phyloP scores from a whole-genome alignment of 768 basidiomycete species.

The Calocybe cyanea region DNA sequence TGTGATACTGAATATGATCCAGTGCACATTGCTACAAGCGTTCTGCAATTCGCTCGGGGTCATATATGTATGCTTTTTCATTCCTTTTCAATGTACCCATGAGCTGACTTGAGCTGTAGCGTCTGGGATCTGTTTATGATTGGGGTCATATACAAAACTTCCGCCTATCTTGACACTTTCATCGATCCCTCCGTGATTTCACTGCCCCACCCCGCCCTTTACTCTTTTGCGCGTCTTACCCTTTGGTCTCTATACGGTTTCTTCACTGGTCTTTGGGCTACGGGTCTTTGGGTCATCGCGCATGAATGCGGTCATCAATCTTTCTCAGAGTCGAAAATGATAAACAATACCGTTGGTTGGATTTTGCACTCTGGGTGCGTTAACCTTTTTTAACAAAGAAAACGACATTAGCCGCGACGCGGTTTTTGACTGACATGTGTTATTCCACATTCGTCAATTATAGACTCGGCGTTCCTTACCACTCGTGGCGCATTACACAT shows the following conservation, averaged over 20 bases:
- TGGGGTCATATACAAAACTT: constrained; percentile 60
- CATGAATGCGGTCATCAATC: constrained; percentile 97
- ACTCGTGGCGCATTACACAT: constrained; percentile 94
- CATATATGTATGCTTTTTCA: constrained; percentile 61
- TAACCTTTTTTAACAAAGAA: neutral
- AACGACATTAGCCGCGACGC: neutral
- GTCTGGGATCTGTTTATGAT: constrained; percentile 76
- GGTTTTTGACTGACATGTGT: constrained; percentile 23
- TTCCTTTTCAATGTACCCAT: too few species aligned
- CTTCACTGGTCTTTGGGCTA: constrained; percentile 78
- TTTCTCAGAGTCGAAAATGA: constrained; percentile 85
- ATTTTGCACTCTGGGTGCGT: constrained; percentile 84
- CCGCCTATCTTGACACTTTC: constrained; percentile 60
- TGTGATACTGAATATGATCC: constrained; percentile 1
- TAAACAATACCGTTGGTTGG: constrained; percentile 94
- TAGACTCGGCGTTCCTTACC: constrained; percentile 92
- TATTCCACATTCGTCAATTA: constrained; percentile 7
- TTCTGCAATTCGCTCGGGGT: constrained; percentile 73
- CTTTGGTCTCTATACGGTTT: constrained; percentile 84
- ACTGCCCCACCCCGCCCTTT: constrained; percentile 59
- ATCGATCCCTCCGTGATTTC: constrained; percentile 51
- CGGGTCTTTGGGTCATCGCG: constrained; percentile 92
- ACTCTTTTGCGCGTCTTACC: constrained; percentile 56
- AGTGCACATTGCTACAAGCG: constrained; percentile 89
- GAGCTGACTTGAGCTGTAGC: constrained; percentile 29